Evolutionary conservation across 768 basidiomycete species (phyloP), one percentile per base, ranked within the genome.

Genomic region (Tricholoma sp.): DNA sequence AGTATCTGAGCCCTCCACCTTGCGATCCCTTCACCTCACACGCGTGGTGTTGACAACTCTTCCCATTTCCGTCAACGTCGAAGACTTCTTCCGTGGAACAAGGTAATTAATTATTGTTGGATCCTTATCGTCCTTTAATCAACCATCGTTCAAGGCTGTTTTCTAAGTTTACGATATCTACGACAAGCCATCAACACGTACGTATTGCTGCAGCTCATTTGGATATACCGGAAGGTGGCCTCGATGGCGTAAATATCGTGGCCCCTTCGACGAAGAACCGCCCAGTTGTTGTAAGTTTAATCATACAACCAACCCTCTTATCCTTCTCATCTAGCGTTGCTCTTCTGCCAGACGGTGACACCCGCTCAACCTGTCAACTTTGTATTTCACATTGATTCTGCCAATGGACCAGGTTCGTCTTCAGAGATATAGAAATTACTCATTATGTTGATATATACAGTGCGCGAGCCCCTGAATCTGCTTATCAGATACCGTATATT

Each of bases 31-130:
- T 24, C 76, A 74, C 37, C 75, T 82, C 29, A 77, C 81, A 11
- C 79, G 82, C 57, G 70, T 78, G 2, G 75, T 95, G 4, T 76
- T 80, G 12, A 84, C 88, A 6, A 79, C 88, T 0, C 76, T 98
- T 3, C 95, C 96, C 0, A 77, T 99, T 45, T 83, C 89, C 2
- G 90, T 98, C 57, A 97, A 95, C 57, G 96, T 98, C 0, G 91
- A 98, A 71, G 97, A 99, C 68, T 95, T 93, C 71, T 98, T 98
- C 77, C 84, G 96, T 19, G 88, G 88, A 24, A 77, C 83, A 56
- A 86, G 84, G 96, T 94, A 50, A n/a, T 27, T 94, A 50, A n/a
- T 27, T 39, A 18, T 34, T 14, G 29, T 11, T 11, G 9, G 47
- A 9, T 35, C 16, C 1, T 19, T 8, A 32, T 32, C 31, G 2